phyloP scores from a whole-genome alignment of 2,329 filamentous ascomycete genomes.

The Dothideomycetes sp. region DNA sequence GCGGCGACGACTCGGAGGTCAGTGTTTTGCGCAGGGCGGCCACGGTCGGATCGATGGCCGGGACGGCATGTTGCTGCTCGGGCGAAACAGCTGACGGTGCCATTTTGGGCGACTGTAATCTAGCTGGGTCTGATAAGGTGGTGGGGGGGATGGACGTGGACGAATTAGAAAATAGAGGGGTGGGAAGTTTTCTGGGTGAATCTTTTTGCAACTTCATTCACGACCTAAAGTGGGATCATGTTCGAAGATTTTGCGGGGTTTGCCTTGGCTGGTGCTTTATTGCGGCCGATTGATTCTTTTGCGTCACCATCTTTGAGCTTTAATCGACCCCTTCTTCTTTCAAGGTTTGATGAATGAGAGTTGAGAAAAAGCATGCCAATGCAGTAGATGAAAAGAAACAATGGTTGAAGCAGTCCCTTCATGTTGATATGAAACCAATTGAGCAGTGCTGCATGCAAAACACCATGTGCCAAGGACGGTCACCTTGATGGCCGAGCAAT shows the following conservation, averaged over 20 bases:
- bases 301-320: background rate
- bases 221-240: background rate
- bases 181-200: background rate
- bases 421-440: too few relatives aligned
- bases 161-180: background rate
- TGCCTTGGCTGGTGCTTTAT: background rate
- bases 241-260: background rate
- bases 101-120: slow-evolving; percentile 3
- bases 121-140: background rate
- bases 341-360: too few relatives aligned
- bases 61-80: background rate
- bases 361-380: too few relatives aligned
- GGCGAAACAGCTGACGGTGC: slow-evolving; percentile 12
- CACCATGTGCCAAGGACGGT: too few relatives aligned
- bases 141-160: background rate
- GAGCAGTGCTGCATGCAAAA: too few relatives aligned
- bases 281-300: background rate
- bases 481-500: too few relatives aligned
- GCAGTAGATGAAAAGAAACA: too few relatives aligned
- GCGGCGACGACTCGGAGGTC: slow-evolving; percentile 66
- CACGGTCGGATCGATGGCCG: slow-evolving; percentile 36
- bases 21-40: slow-evolving; percentile 62
- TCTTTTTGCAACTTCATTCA: too few relatives aligned
- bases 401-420: too few relatives aligned
- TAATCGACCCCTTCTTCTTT: too few relatives aligned